Base-by-base conservation (phyloP, 2,329 filamentous ascomycete genomes). In the Paraphoma chrysanthemicola region DNA sequence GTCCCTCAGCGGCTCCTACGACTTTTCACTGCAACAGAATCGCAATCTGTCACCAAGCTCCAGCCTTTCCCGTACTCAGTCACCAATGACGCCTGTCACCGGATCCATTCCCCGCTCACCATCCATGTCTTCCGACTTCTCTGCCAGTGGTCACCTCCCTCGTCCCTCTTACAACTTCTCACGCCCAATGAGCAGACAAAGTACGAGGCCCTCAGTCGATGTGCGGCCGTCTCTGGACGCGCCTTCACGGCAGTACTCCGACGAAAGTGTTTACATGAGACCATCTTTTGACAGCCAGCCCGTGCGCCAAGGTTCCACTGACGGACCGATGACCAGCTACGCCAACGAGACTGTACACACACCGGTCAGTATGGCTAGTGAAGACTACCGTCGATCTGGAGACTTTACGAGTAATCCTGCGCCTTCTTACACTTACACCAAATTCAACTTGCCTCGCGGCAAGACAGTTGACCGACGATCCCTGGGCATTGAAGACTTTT, bases 131-230 rank as follows among this genome's bases (percentile, higher is more conserved):
- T 98, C 94, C 1, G 92, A 97, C 59, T 86, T 86, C 48, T 96
- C 93, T 1, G 83, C 84, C 44, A 84, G 79, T 46, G 82, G 85
- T 33, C 78, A 81, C 30, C 77, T 93, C 36, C 87, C 89, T 11
- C 86, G 89, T 14, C 90, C 92, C 0, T 87, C 90, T 0, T 94
- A 96, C 78, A 98, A 99, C 77, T 98, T 98, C 75, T 98, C 95
- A 0, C 86, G 95, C 43, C 95, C 95, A 0, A 79, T 96, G 58
- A 97, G 94, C 75, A 85, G 89, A 71, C 85, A 88, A 57, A 87
- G 87, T 59, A 56, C 59, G 6, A 88, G 85, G 11, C 86, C 86
- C 14, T 75, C 75, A 6, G 51, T 75, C 14, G 78, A 80, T 31
- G 71, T 65, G 9, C 61, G 68, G 31, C 68, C 78, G 6, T 71